Percentiles rank a stretch among this genome's conserved stretches.
phyloP scores from a whole-genome alignment of 768 basidiomycete genomes.

The Myochromella boudieri region DNA sequence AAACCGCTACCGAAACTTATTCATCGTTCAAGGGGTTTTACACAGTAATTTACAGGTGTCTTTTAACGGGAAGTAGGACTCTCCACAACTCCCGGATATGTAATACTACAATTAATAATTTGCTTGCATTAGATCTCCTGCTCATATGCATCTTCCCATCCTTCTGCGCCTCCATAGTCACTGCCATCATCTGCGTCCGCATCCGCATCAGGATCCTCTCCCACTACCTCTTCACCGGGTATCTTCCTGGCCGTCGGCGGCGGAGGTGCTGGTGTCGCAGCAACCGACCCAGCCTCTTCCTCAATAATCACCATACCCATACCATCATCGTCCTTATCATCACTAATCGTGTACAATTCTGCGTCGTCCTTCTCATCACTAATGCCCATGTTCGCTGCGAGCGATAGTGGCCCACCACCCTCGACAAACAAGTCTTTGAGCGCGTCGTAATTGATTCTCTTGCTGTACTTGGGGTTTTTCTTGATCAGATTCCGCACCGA shows the following conservation, averaged over 20 bases:
- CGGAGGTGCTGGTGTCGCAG: conserved; percentile 20
- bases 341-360: conserved; percentile 40
- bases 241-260: conserved; percentile 20
- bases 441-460: conserved; percentile 92
- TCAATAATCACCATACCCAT: conserved; percentile 38
- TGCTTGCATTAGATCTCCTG: conserved; percentile 55
- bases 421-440: conserved; percentile 77
- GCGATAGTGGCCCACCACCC: conserved; percentile 29
- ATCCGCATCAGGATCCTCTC: conserved; percentile 30
- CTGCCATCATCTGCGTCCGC: conserved; percentile 40
- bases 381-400: conserved; percentile 27
- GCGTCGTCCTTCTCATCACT: conserved; percentile 47
- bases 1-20: too few relatives aligned
- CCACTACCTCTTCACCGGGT: conserved; percentile 16
- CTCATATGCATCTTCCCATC: conserved; percentile 60
- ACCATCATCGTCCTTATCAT: conserved; percentile 39
- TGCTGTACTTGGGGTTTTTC: conserved; percentile 87
- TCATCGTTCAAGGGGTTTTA: too few relatives aligned
- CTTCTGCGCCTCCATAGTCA: conserved; percentile 55
- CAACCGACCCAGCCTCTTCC: conserved; percentile 42
- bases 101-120: conserved; percentile 5
- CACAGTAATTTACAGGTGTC: too few relatives aligned
- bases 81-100: conserved; percentile 6
- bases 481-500: conserved; percentile 76
- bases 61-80: too few relatives aligned